Evolutionary conservation across 352 stramenopile genomes (phyloP).

Genomic region (Pseudoperonospora humuli): DNA sequence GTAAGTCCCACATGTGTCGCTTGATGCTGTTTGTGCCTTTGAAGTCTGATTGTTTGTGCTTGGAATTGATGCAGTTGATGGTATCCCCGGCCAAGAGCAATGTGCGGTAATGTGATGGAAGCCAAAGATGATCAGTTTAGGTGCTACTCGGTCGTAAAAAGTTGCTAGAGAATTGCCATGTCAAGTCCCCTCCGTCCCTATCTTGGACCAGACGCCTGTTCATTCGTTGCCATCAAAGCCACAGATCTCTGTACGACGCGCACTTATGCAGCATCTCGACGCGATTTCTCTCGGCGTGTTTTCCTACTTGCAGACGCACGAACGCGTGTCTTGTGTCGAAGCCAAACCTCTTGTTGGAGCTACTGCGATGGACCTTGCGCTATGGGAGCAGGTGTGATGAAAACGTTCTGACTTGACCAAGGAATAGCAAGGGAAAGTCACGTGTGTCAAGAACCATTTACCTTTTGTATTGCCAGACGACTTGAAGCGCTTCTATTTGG

Average conservation of each 20-base stretch:
- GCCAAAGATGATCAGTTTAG: conserved; percentile 10
- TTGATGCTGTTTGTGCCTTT: conserved; percentile 2
- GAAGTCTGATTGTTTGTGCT: neutral
- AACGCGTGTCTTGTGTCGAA: conserved; percentile 45
- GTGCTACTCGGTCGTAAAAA: conserved; percentile 16
- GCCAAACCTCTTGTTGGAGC: conserved; percentile 43
- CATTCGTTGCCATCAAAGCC: conserved; percentile 1
- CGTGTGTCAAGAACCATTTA: too few species aligned
- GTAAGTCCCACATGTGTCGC: conserved; percentile 32
- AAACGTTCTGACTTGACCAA: too few species aligned
- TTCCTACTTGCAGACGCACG: conserved; percentile 54
- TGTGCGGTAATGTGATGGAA: conserved; percentile 60
- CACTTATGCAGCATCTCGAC: conserved; percentile 38
- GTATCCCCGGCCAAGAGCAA: conserved; percentile 55
- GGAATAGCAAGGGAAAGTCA: too few species aligned
- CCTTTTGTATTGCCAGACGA: too few species aligned
- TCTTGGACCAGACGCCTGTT: conserved; percentile 18
- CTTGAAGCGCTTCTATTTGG: too few species aligned
- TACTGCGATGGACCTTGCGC: too few species aligned
- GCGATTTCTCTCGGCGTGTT: conserved; percentile 65
- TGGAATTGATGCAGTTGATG: conserved; percentile 36
- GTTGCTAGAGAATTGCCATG: conserved; percentile 22
- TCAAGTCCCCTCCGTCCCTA: conserved; percentile 3
- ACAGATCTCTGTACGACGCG: neutral
- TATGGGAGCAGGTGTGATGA: too few species aligned